Percentiles rank a stretch among this genome's conserved stretches.
Conservation (phyloP, 2,329 filamentous ascomycete genomes). For the Botrytis tulipae region DNA sequence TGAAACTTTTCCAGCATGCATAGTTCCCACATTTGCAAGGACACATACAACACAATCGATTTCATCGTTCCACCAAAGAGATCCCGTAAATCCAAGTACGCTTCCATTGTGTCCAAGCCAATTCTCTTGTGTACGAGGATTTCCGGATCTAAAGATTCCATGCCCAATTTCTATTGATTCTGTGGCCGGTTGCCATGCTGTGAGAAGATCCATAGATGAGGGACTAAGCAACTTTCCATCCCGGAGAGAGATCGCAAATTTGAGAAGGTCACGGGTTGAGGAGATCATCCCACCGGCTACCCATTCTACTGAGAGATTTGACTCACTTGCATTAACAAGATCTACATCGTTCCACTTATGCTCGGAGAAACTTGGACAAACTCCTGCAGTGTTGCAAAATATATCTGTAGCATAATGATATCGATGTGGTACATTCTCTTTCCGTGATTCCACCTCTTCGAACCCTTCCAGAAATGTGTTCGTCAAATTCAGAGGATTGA, state of each 20-base stretch:
- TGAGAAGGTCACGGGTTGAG: constrained; percentile 22
- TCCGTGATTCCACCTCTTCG: background rate
- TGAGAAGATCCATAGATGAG: constrained; percentile 18
- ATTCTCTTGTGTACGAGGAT: constrained; percentile 7
- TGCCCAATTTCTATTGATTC: constrained; percentile 16
- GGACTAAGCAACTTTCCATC: constrained; percentile 20
- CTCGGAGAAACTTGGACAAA: constrained; percentile 20
- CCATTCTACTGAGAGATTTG: constrained; percentile 26
- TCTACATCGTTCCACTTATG: background rate
- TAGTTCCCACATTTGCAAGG: constrained; percentile 26
- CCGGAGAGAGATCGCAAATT: constrained; percentile 20
- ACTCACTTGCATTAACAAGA: constrained; percentile 23
- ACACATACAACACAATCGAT: constrained; percentile 22
- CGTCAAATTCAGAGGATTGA: constrained; percentile 20
- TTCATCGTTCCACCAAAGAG: constrained; percentile 23
- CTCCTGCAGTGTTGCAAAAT: constrained; percentile 22
- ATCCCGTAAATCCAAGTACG: constrained; percentile 24
- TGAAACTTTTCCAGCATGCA: constrained; percentile 24
- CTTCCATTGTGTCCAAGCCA: constrained; percentile 25
- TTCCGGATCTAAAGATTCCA: constrained; percentile 20
- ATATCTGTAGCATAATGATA: constrained; percentile 24
- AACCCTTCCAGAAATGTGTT: constrained; percentile 24
- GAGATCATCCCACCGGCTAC: constrained; percentile 24
- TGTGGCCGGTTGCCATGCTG: constrained; percentile 11
- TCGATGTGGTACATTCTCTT: constrained; percentile 8